A percentile compares a stretch with the other conserved stretches of the same genome.
These are phyloP conservation scores for Sherardia arvensis DNA, from an alignment of 257 asterid species.

Conservation along the genomic window DNA sequence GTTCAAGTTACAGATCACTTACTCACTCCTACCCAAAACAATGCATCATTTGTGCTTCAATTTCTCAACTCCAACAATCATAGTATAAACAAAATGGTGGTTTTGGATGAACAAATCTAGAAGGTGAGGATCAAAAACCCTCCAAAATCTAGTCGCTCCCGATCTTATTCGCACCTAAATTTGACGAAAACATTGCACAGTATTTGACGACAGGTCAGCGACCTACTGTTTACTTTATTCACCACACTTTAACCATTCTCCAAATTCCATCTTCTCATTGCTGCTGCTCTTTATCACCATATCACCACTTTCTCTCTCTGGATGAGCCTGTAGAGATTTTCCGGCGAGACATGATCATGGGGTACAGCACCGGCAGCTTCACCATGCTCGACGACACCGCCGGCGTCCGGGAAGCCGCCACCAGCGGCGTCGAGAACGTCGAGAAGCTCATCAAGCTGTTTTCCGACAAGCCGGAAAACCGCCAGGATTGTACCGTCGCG, in stretches of 20 bases:
- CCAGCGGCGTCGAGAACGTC: constrained; percentile 57
- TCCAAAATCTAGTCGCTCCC: neutral
- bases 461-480: constrained; percentile 25
- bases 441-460: constrained; percentile 51
- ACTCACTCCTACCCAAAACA: neutral
- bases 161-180: constrained; percentile 62
- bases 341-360: constrained; percentile 24
- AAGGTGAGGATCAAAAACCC: neutral
- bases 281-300: too few relatives aligned
- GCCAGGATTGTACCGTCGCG: constrained; percentile 36
- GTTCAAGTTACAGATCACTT: too few relatives aligned
- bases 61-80: too few relatives aligned
- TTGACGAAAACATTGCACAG: constrained; percentile 49
- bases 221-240: constrained; percentile 58
- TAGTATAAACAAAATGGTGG: neutral
- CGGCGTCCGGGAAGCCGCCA: constrained; percentile 53
- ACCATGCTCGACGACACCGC: constrained; percentile 29
- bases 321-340: neutral
- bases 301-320: neutral
- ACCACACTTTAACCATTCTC: constrained; percentile 24
- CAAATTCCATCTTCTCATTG: constrained; percentile 13
- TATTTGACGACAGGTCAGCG: constrained; percentile 47
- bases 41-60: too few relatives aligned
- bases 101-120: constrained; percentile 7
- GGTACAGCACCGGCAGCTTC: constrained; percentile 31